Base-by-base conservation (phyloP, 1,284 basidiomycete species). In the Microbotryum lychnidis-dioicae region DNA sequence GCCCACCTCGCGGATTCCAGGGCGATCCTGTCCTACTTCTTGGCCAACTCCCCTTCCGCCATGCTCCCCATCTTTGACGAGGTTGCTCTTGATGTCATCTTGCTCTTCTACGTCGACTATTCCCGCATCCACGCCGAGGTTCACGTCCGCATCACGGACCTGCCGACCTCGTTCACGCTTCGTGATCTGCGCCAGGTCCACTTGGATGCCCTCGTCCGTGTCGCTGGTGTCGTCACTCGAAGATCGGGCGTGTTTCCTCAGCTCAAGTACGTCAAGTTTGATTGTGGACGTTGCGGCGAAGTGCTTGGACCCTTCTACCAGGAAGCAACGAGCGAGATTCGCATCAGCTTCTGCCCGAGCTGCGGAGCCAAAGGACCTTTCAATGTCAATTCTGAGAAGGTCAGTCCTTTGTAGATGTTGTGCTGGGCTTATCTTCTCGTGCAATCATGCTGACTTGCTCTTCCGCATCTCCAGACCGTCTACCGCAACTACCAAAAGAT, bases 401-500 rank as follows among this genome's bases (percentile, higher is more conserved):
- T 87, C 60, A 51, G 78, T 71, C 16, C 60, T 31, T 57, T 50
- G 23, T 47, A 18, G 56, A 12, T 45, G 31, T 10, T 10, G 23
- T 58, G 14, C 20, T 27, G 25, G 44, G 10, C 25, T 14, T 12
- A n/a, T 20, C 23, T 49, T 21, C 47, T 48, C 25, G 12, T 18
- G 20, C 20, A 18, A 27, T 23, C n/a, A 16, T 25, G 37, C 42
- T 45, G 50, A 57, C 21, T 6, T 10, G 21, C 9, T 7, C 0
- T 14, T 4, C 6, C 12, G n/a, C 51, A 1, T 25, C 29, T 49
- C 29, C 74, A 98, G 89, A 99, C 96, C 0, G 86, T 99, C 4
- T 99, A 98, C 76, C 83, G 96, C 61, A 99, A 98, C 76, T 98
- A 96, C 75, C 96, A 99, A 76, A 97, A 91, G 77, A 90, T 98